phyloP scores from a whole-genome alignment of 2,329 filamentous ascomycete genomes.

The Xylaria multiplex region DNA sequence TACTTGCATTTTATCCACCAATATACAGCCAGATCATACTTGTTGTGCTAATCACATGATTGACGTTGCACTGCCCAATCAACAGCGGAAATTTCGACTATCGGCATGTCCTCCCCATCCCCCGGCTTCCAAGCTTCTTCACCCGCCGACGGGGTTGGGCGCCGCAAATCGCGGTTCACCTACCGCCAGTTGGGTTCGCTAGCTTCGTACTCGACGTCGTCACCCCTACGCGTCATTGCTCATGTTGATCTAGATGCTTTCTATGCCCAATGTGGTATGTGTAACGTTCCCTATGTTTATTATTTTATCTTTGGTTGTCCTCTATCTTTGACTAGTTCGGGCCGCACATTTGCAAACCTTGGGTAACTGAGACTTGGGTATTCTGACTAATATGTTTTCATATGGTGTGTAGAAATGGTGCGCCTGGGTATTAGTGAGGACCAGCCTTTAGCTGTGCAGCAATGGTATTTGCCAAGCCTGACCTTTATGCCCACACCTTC shows the following conservation, averaged over 20 bases:
- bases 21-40: constrained; percentile 7
- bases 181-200: constrained; percentile 84
- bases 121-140: constrained; percentile 51
- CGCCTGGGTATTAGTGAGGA: constrained; percentile 78
- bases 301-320: neutral
- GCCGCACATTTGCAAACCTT: neutral
- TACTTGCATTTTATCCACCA: constrained; percentile 16
- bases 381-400: constrained; percentile 19
- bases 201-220: constrained; percentile 73
- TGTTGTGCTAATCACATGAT: constrained; percentile 22
- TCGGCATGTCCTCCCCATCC: constrained; percentile 47
- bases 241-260: constrained; percentile 98
- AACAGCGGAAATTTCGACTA: constrained; percentile 13
- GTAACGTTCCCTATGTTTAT: neutral
- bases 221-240: constrained; percentile 85
- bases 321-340: neutral
- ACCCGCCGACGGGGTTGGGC: constrained; percentile 48
- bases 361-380: neutral
- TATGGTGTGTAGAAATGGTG: constrained; percentile 70
- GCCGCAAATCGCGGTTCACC: constrained; percentile 77
- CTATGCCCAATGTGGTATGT: constrained; percentile 83
- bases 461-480: constrained; percentile 69
- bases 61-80: constrained; percentile 30
- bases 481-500: constrained; percentile 2
- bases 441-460: constrained; percentile 88